phyloP scores from a whole-genome alignment of 441 rosid species.

The Pelargonium hybrid region DNA sequence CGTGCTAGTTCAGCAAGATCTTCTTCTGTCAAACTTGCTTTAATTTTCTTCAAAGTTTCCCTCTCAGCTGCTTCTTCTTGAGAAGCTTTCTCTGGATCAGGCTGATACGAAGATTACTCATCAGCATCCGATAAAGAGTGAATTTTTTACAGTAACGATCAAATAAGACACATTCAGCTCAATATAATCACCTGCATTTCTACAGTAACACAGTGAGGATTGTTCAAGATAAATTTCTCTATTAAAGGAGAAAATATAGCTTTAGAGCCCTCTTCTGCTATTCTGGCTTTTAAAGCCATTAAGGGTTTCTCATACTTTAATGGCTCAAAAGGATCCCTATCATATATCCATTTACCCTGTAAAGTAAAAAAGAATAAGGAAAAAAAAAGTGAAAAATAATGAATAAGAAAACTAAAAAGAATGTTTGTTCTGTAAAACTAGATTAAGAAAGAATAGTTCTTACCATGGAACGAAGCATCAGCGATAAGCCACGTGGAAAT shows the following conservation, averaged over 20 bases:
- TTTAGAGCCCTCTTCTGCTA: constrained; percentile 70
- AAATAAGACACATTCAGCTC: background rate
- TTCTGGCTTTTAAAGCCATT: constrained; percentile 59
- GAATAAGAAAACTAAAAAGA: background rate
- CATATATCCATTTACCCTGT: constrained; percentile 77
- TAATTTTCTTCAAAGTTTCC: constrained; percentile 47
- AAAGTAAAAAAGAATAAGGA: constrained; percentile 7
- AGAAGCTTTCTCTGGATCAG: constrained; percentile 81
- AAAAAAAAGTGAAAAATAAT: background rate
- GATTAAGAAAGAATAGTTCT: constrained; percentile 13
- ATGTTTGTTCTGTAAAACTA: background rate
- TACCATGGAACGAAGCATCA: constrained; percentile 85
- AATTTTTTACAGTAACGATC: background rate
- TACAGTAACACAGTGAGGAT: constrained; percentile 65
- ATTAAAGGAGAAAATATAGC: constrained; percentile 86
- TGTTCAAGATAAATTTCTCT: constrained; percentile 63
- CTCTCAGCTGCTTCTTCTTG: constrained; percentile 71
- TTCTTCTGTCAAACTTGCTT: constrained; percentile 70
- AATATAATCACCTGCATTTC: constrained; percentile 60
- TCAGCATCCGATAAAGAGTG: constrained; percentile 8
- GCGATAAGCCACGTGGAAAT: constrained; percentile 82
- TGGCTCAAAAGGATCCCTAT: constrained; percentile 87
- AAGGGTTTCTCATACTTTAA: constrained; percentile 76
- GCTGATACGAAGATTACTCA: constrained; percentile 31
- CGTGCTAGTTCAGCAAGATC: constrained; percentile 77